Base-by-base conservation (phyloP, 1,284 basidiomycete species). In the Ustilago sp. region DNA sequence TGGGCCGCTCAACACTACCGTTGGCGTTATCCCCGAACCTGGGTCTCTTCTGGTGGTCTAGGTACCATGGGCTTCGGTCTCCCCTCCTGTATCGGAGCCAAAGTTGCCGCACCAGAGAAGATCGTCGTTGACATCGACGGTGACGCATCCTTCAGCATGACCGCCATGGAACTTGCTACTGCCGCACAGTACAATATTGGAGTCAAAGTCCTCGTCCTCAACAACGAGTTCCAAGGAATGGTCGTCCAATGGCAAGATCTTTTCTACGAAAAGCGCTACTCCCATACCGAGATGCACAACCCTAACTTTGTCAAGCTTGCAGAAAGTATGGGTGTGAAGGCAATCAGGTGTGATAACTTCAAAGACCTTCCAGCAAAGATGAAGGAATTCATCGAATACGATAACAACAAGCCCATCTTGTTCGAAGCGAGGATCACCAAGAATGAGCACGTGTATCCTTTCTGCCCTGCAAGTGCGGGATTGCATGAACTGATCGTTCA, bases 221-320 rank as follows among this genome's bases (percentile, higher is more conserved):
- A 87, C 81, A 86, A 86, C 70, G 79, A 83, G 57, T 84, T 80
- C 68, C 82, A 83, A 60, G 96, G 96, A 63, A 98, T 99, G 96
- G 96, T 98, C 19, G 88, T 94, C 59, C 96, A 99, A 88, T 98
- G 96, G 96, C 96, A 98, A 92, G 81, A 98, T 87, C 90, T 98
- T 15, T 98, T 98, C 90, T 98, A 98, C 87, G 93, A 95, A 72
- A 90, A 91, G 53, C 91, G 96, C 41, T 96, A 98, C 88, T 94
- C 95, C 35, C 94, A 98, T 88, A 97, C 95, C 7, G 88, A 89
- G 71, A 98, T 98, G 95, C 90, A 88, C 63, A 98, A 98, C 88
- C 95, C 96, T 15, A 92, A 98, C 88, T 98, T 98, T 87, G 90
- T 94, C 82, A 89, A 90, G 80, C 91, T 99, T 50, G 94, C 95